Conservation (phyloP, 352 stramenopile genomes). For the Phytophthora macrochlamydospora region DNA sequence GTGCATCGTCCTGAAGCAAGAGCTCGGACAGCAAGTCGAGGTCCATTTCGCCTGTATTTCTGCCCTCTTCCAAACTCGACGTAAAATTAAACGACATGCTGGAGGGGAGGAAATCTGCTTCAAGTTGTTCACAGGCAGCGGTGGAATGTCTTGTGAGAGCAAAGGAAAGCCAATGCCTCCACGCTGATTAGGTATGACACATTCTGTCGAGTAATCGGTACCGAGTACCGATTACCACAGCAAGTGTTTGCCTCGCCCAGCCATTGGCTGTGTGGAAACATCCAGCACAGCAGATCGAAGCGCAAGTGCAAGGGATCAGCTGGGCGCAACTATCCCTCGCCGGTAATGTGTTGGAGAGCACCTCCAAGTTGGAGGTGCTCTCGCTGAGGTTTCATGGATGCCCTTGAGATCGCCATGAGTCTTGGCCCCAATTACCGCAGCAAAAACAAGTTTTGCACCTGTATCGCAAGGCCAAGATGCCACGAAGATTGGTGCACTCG, state of each 20-base stretch:
- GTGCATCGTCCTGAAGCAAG: constrained; percentile 24
- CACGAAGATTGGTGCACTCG: not conserved
- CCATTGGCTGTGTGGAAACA: not conserved
- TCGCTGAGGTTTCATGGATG: too few relatives aligned
- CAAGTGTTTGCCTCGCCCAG: not conserved
- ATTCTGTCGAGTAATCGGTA: not conserved
- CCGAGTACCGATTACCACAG: not conserved
- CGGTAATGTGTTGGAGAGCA: too few relatives aligned
- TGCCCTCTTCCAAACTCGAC: too few relatives aligned
- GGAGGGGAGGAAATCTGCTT: not conserved
- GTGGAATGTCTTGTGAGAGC: too few relatives aligned
- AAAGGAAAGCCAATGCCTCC: too few relatives aligned
- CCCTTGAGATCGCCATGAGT: too few relatives aligned
- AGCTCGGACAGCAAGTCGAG: constrained; percentile 23
- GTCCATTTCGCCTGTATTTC: not conserved
- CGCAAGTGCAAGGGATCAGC: not conserved
- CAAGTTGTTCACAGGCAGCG: not conserved
- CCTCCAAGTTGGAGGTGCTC: too few relatives aligned
- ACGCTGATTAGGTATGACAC: not conserved
- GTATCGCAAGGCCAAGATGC: not conserved
- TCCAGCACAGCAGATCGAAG: not conserved
- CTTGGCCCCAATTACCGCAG: not conserved
- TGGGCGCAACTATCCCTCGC: too few relatives aligned
- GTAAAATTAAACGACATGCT: too few relatives aligned
- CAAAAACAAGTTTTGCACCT: not conserved